phyloP scores from a whole-genome alignment of 2,329 filamentous ascomycete genomes.

The Calonectria montana region DNA sequence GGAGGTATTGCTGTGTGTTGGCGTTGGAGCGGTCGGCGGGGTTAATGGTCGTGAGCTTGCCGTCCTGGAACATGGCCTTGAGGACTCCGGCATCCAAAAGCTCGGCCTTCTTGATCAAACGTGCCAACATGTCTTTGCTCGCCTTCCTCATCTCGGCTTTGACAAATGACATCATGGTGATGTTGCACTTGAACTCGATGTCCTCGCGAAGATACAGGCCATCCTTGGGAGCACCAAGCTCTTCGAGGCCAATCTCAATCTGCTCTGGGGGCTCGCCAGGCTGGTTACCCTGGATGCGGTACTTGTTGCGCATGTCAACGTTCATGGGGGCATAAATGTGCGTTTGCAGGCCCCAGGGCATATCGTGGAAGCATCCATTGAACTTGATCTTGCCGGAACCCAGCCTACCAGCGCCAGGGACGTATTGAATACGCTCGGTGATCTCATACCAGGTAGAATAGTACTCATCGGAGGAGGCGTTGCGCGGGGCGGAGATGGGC shows the following conservation, averaged over 20 bases:
- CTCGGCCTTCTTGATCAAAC: conserved; percentile 78
- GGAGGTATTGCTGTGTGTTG: conserved; percentile 48
- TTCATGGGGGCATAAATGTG: conserved; percentile 77
- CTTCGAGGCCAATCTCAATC: conserved; percentile 69
- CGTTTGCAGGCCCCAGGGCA: conserved; percentile 78
- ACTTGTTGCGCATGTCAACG: conserved; percentile 75
- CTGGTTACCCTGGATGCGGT: conserved; percentile 76
- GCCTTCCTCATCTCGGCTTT: conserved; percentile 75
- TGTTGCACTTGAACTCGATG: conserved; percentile 77
- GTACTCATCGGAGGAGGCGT: conserved; percentile 76
- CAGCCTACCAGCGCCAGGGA: conserved; percentile 74
- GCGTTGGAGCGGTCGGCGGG: conserved; percentile 61
- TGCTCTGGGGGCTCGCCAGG: conserved; percentile 72
- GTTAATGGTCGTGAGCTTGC: conserved; percentile 70
- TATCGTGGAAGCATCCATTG: conserved; percentile 78
- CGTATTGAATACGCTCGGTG: conserved; percentile 73
- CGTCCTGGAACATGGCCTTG: conserved; percentile 75
- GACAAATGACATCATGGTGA: conserved; percentile 73
- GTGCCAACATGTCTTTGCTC: conserved; percentile 74
- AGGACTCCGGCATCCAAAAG: conserved; percentile 74
- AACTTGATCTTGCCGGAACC: conserved; percentile 75
- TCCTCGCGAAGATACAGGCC: conserved; percentile 77
- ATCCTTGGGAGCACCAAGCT: conserved; percentile 70
- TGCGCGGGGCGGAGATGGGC: conserved; percentile 73
- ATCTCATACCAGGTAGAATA: conserved; percentile 83